A percentile compares a stretch with the other conserved stretches of the same genome.
phyloP scores from a whole-genome alignment of 352 stramenopile species.

The Phytophthora syringae region DNA sequence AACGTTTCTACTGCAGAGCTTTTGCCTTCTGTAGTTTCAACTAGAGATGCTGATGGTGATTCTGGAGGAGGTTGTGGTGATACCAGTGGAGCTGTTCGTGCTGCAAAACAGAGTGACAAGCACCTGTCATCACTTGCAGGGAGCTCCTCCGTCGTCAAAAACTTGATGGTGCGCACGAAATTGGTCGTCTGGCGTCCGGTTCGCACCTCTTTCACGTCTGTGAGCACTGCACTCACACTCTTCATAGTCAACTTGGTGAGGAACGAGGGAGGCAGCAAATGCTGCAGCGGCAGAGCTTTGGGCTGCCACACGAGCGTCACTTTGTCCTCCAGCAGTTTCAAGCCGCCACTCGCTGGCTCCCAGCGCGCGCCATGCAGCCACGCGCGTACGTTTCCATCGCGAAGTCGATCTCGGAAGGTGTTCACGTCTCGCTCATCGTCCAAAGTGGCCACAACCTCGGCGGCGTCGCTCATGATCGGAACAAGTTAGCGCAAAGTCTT shows the following conservation, averaged over 20 bases:
- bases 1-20: slow-evolving; percentile 40
- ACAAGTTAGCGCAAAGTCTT: slow-evolving; percentile 2
- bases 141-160: slow-evolving; percentile 52
- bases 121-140: slow-evolving; percentile 70
- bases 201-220: slow-evolving; percentile 64
- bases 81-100: neutral
- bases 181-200: slow-evolving; percentile 79
- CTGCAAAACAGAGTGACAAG: slow-evolving; percentile 58
- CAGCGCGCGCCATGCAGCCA: slow-evolving; percentile 53
- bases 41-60: neutral
- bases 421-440: slow-evolving; percentile 32
- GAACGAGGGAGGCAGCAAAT: slow-evolving; percentile 18
- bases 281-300: slow-evolving; percentile 28
- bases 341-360: slow-evolving; percentile 52
- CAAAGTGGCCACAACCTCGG: slow-evolving; percentile 5
- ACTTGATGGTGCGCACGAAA: slow-evolving; percentile 87
- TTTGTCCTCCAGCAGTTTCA: slow-evolving; percentile 75
- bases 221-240: slow-evolving; percentile 39
- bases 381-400: slow-evolving; percentile 60
- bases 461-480: slow-evolving; percentile 21
- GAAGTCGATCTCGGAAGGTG: slow-evolving; percentile 65
- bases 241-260: slow-evolving; percentile 34
- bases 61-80: neutral
- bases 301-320: slow-evolving; percentile 65
- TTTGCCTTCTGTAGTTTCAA: neutral